Percentiles rank a stretch among this genome's conserved stretches.
Conservation (phyloP, 2,329 filamentous ascomycete genomes). For the Ramularia collo-cygni region DNA sequence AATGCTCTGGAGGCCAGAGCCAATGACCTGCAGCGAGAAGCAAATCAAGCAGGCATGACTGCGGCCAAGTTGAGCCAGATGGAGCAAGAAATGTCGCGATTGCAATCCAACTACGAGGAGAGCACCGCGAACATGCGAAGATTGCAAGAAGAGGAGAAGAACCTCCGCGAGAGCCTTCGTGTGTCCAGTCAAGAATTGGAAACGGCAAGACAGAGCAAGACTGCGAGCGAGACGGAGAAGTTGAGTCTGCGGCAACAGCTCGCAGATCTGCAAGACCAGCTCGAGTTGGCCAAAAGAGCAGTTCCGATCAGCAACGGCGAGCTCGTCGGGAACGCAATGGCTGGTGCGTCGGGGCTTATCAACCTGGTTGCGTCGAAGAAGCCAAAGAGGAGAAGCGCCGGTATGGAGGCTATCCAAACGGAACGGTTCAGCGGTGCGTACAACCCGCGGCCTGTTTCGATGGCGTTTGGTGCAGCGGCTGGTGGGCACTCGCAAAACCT, state of each 20-base stretch:
- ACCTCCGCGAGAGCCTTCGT: conserved; percentile 74
- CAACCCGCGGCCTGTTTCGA: conserved; percentile 91
- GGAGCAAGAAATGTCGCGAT: conserved; percentile 91
- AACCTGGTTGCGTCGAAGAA: conserved; percentile 97
- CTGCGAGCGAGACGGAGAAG: conserved; percentile 78
- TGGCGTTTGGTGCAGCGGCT: conserved; percentile 67
- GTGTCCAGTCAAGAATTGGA: conserved; percentile 76
- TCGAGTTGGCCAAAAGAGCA: conserved; percentile 76
- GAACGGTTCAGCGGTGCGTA: conserved; percentile 89
- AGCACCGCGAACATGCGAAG: conserved; percentile 85
- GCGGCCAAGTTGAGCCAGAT: conserved; percentile 83
- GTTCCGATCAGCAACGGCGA: conserved; percentile 62
- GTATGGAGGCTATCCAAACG: conserved; percentile 73
- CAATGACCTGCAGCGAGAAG: conserved; percentile 91
- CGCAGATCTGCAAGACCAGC: conserved; percentile 81
- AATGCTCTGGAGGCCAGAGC: conserved; percentile 82
- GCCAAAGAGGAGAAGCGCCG: conserved; percentile 87
- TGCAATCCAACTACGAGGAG: conserved; percentile 84
- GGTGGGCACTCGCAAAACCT: conserved; percentile 61
- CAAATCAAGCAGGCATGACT: conserved; percentile 94
- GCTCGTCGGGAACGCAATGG: conserved; percentile 47
- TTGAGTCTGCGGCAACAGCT: conserved; percentile 78
- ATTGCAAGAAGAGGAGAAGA: conserved; percentile 88
- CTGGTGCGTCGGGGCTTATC: conserved; percentile 68
- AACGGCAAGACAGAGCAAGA: conserved; percentile 65